phyloP scores from a whole-genome alignment of 805 yeast species.

The Nakazawaea peltata region DNA sequence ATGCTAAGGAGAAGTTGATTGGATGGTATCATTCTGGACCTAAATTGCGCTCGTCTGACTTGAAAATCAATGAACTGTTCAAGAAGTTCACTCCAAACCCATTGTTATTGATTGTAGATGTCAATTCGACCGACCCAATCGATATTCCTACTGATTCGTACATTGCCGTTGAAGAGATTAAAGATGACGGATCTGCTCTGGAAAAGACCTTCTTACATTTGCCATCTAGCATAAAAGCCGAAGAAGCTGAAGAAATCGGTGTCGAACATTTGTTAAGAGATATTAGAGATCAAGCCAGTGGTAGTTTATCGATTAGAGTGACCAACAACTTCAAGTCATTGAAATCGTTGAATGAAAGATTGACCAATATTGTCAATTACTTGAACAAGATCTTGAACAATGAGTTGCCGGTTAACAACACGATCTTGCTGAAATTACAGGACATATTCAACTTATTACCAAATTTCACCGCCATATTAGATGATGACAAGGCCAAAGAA shows the following conservation, averaged over 20 bases:
- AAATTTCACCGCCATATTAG: slow-evolving; percentile 38
- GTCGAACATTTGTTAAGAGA: slow-evolving; percentile 94
- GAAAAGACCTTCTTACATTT: slow-evolving; percentile 84
- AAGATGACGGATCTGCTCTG: slow-evolving; percentile 90
- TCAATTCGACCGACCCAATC: slow-evolving; percentile 64
- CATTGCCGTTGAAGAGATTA: slow-evolving; percentile 87
- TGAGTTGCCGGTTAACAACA: slow-evolving; percentile 80
- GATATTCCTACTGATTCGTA: slow-evolving; percentile 97
- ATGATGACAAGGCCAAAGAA: slow-evolving; percentile 11
- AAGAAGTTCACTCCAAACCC: slow-evolving; percentile 79
- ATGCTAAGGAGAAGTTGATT: slow-evolving; percentile 89
- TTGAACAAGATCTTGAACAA: slow-evolving; percentile 65
- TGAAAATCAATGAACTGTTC: slow-evolving; percentile 85
- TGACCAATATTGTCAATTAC: slow-evolving; percentile 71
- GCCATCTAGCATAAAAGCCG: slow-evolving; percentile 91
- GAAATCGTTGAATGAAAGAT: slow-evolving; percentile 74
- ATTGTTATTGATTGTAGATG: slow-evolving; percentile 83
- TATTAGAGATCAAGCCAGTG: slow-evolving; percentile 94
- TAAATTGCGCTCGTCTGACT: slow-evolving; percentile 77
- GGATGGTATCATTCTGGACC: slow-evolving; percentile 99
- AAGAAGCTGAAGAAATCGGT: slow-evolving; percentile 98
- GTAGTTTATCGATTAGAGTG: slow-evolving; percentile 76
- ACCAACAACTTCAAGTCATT: slow-evolving; percentile 87
- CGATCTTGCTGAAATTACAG: slow-evolving; percentile 85
- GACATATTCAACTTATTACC: slow-evolving; percentile 93